Conservation (phyloP, 768 basidiomycete genomes). For the Mycena floridula region DNA sequence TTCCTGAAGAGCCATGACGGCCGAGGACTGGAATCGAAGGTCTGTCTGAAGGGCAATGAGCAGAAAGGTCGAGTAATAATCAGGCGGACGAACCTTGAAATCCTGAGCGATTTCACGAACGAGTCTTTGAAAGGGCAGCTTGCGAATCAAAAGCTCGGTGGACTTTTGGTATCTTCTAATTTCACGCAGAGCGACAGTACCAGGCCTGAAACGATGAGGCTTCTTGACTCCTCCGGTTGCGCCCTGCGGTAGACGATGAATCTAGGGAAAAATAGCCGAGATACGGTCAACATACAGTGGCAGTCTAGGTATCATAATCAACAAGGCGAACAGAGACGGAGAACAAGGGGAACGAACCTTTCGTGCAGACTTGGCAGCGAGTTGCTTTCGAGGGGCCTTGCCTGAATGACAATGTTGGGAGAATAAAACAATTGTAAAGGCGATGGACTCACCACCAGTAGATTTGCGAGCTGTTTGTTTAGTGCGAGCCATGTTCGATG, state of each 20-base stretch:
- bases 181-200: slow-evolving; percentile 74
- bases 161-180: slow-evolving; percentile 63
- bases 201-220: slow-evolving; percentile 76
- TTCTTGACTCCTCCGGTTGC: slow-evolving; percentile 71
- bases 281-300: slow-evolving; percentile 26
- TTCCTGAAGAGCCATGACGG: slow-evolving; percentile 56
- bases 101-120: slow-evolving; percentile 81
- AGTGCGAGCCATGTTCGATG: slow-evolving; percentile 55
- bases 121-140: slow-evolving; percentile 65
- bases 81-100: slow-evolving; percentile 48
- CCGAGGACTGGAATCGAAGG: slow-evolving; percentile 70
- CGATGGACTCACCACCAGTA: slow-evolving; percentile 49
- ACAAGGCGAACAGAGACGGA: no score
- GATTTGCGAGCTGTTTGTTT: slow-evolving; percentile 77
- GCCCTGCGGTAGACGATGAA: slow-evolving; percentile 23
- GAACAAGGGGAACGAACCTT: no score
- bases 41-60: slow-evolving; percentile 41
- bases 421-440: neutral
- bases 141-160: slow-evolving; percentile 58
- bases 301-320: no score
- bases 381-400: slow-evolving; percentile 57
- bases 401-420: slow-evolving; percentile 20
- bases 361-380: slow-evolving; percentile 53
- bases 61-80: neutral
- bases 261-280: slow-evolving; percentile 1